Evolutionary conservation across 2,329 filamentous ascomycete genomes (phyloP).

Genomic region (Pseudogymnoascus sp.): DNA sequence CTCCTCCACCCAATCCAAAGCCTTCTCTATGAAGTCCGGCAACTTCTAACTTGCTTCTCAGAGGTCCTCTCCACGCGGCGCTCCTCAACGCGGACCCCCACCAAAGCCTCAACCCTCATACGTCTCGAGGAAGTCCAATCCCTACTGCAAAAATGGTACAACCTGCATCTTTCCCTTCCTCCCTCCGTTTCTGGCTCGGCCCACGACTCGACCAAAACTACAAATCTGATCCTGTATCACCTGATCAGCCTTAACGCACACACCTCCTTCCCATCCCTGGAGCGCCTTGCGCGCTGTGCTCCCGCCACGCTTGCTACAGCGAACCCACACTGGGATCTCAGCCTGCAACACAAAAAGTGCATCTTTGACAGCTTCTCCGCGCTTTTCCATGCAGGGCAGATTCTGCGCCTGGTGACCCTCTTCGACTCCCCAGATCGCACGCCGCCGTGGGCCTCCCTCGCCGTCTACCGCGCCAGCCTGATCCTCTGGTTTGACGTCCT

Average conservation of each 20-base stretch:
- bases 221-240: conserved; percentile 61
- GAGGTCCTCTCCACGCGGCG: conserved; percentile 41
- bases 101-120: conserved; percentile 49
- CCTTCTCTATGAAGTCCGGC: conserved; percentile 53
- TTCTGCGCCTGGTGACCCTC: conserved; percentile 55
- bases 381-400: conserved; percentile 59
- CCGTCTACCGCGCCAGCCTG: conserved; percentile 57
- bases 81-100: conserved; percentile 37
- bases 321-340: conserved; percentile 38
- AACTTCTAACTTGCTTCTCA: conserved; percentile 57
- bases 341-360: conserved; percentile 51
- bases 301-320: conserved; percentile 39
- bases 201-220: conserved; percentile 50
- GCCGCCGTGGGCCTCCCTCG: conserved; percentile 63
- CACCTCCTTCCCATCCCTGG: conserved; percentile 58
- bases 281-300: conserved; percentile 55
- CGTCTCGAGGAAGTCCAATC: conserved; percentile 56
- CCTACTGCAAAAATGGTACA: conserved; percentile 58
- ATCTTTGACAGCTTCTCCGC: conserved; percentile 55
- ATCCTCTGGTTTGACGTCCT: conserved; percentile 56
- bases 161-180: conserved; percentile 40
- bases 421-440: conserved; percentile 39
- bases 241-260: conserved; percentile 61
- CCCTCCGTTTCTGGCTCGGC: conserved; percentile 37
- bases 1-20: conserved; percentile 60